These are phyloP conservation scores for Edaphochlamys debaryana DNA, from an alignment of 139 green algal species.

Conservation along the genomic window DNA sequence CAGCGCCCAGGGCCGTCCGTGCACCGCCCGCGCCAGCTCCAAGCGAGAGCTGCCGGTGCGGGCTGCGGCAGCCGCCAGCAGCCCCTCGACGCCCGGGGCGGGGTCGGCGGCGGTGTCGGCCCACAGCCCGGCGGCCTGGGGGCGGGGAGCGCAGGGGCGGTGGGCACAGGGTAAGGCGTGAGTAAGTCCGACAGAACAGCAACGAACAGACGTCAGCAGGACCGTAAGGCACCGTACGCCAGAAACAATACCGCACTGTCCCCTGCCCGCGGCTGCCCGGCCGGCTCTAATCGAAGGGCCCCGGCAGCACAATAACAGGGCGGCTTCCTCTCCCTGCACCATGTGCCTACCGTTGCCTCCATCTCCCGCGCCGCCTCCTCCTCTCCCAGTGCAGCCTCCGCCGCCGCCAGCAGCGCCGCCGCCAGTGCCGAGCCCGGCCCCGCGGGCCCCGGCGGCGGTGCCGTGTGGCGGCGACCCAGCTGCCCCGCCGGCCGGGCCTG, in stretches of 20 bases:
- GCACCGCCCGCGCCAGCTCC: not conserved
- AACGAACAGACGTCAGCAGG: not conserved
- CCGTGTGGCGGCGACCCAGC: not conserved
- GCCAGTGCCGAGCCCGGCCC: conserved; percentile 37
- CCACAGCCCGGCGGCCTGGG: not conserved
- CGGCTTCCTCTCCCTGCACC: not conserved
- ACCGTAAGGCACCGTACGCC: too few species aligned
- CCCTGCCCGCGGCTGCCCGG: not conserved
- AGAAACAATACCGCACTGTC: not conserved
- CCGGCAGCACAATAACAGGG: not conserved
- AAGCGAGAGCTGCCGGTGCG: not conserved
- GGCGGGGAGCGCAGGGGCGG: too few species aligned
- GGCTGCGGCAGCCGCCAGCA: not conserved
- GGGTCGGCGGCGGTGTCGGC: not conserved
- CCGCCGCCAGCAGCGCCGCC: conserved; percentile 26
- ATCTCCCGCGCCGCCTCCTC: conserved; percentile 3
- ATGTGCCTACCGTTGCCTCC: conserved; percentile 5
- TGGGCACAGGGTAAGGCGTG: not conserved
- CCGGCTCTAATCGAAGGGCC: not conserved
- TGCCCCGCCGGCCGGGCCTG: not conserved
- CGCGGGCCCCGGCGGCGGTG: not conserved
- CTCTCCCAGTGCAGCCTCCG: conserved; percentile 27
- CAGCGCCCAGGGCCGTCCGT: conserved; percentile 19
- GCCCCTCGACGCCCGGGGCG: not conserved
- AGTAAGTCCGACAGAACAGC: not conserved